Conservation (phyloP, 2,329 filamentous ascomycete species). For the Neonectria punicea region DNA sequence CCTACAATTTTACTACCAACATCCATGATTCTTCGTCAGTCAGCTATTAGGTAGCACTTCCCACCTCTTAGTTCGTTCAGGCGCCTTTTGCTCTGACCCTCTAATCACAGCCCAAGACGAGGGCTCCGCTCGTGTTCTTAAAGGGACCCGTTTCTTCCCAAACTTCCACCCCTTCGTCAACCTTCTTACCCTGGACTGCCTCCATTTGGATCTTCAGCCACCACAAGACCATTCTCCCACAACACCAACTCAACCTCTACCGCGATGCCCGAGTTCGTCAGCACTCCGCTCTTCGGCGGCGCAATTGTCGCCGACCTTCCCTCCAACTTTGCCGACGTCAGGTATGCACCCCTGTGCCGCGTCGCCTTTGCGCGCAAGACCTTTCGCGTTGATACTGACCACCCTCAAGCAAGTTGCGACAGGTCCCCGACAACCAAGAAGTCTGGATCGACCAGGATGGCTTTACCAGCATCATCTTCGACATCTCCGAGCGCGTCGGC, state of each 20-base stretch:
- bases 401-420: constrained; percentile 70
- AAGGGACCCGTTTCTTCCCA: constrained; percentile 4
- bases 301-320: constrained; percentile 77
- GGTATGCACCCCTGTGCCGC: constrained; percentile 58
- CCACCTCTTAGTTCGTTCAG: constrained; percentile 20
- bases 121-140: constrained; percentile 12
- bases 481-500: constrained; percentile 86
- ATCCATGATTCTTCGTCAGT: constrained; percentile 32
- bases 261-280: constrained; percentile 64
- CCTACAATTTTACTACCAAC: not conserved
- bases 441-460: constrained; percentile 87
- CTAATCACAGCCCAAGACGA: constrained; percentile 14
- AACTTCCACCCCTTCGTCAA: not conserved
- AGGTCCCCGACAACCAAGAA: constrained; percentile 90
- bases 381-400: constrained; percentile 20
- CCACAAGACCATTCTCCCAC: not conserved
- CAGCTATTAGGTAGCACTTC: not conserved
- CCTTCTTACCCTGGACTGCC: constrained; percentile 4
- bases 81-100: constrained; percentile 27
- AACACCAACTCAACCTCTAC: constrained; percentile 21
- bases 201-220: constrained; percentile 19
- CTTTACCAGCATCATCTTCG: constrained; percentile 88
- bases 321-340: constrained; percentile 75
- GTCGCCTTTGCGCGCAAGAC: constrained; percentile 20
- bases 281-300: constrained; percentile 75